Base-by-base conservation (phyloP, 2,329 filamentous ascomycete species). In the Zalaria obscura region DNA sequence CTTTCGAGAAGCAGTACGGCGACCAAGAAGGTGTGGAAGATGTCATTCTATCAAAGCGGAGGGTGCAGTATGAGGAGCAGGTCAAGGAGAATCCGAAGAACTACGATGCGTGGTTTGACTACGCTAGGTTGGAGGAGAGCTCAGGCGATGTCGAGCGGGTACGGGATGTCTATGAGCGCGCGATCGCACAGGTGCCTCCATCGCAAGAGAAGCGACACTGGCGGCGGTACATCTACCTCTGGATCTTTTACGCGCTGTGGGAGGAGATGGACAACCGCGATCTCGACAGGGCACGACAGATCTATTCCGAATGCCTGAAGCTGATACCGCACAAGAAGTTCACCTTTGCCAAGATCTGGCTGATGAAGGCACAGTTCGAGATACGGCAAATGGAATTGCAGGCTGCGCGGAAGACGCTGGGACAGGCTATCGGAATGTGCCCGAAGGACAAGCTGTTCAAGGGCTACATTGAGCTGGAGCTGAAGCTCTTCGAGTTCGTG, bases 101-200 rank as follows among this genome's bases (percentile, higher is more conserved):
- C 61, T 98, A 98, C 67, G 91, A 98, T 56, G 75, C 80, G 8
- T 98, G 91, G 91, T 89, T 98, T 52, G 91, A 96, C 61, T 94
- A 89, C 60, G 87, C 88, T 26, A 75, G 84, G 5, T 67, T 98
- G 5, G 91, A 98, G 60, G 91, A 98, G 62, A 76, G 78, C 0
- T 80, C 84, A 1, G 83, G 84, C 5, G 83, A 95, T 56, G 65
- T 75, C 1, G 87, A 93, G 48, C 78, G 84, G 35, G 80, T 94
- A 1, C 78, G 91, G 29, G 91, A 98, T 50, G 78, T 93, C 9
- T 98, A 96, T 62, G 91, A 98, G 63, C 76, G 87, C 52, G 91
- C 91, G 2, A 93, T 98, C 51, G 87, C 91, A 4, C 89, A 98
- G 56, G 78, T 96, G 9, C 91, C 91, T 2, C 89, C 91, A 0